Conservation (phyloP, 306 rosid species). For the Elaeagnus macrophylla region DNA sequence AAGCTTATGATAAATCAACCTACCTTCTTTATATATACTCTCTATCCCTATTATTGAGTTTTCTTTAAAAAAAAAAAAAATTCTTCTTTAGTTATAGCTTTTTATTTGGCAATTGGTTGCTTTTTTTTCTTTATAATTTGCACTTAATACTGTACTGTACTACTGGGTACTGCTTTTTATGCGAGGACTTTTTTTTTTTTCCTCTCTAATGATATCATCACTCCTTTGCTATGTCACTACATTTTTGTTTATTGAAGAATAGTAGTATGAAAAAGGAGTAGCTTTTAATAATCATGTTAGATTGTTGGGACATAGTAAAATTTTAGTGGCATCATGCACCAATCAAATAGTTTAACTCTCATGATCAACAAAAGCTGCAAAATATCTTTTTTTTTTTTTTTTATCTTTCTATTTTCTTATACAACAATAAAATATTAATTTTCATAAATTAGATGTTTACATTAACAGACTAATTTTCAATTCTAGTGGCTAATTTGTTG, state of each 20-base stretch:
- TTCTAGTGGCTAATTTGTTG: too few relatives aligned
- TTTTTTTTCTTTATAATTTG: slow-evolving; percentile 17
- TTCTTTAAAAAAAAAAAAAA: slow-evolving; percentile 6
- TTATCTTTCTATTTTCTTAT: background rate
- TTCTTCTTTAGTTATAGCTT: slow-evolving; percentile 26
- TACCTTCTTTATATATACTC: slow-evolving; percentile 60
- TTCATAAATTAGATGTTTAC: too few relatives aligned
- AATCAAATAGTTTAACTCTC: slow-evolving; percentile 11
- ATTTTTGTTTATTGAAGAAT: background rate
- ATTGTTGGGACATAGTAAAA: slow-evolving; percentile 23
- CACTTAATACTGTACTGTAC: slow-evolving; percentile 21
- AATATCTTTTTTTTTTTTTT: slow-evolving; percentile 12
- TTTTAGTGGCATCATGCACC: slow-evolving; percentile 21
- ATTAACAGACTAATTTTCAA: too few relatives aligned
- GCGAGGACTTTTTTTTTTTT: too few relatives aligned
- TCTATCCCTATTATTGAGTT: slow-evolving; percentile 8
- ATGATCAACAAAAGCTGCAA: slow-evolving; percentile 29
- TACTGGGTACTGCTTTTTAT: background rate
- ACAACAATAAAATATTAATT: slow-evolving; percentile 2
- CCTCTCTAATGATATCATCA: too few relatives aligned
- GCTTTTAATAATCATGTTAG: slow-evolving; percentile 10
- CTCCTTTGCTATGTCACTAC: slow-evolving; percentile 1
- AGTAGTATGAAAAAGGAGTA: slow-evolving; percentile 5
- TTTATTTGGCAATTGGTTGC: slow-evolving; percentile 18
- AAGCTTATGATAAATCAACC: slow-evolving; percentile 2